phyloP scores from a whole-genome alignment of 768 basidiomycete genomes.

The Boletus reticulatus region DNA sequence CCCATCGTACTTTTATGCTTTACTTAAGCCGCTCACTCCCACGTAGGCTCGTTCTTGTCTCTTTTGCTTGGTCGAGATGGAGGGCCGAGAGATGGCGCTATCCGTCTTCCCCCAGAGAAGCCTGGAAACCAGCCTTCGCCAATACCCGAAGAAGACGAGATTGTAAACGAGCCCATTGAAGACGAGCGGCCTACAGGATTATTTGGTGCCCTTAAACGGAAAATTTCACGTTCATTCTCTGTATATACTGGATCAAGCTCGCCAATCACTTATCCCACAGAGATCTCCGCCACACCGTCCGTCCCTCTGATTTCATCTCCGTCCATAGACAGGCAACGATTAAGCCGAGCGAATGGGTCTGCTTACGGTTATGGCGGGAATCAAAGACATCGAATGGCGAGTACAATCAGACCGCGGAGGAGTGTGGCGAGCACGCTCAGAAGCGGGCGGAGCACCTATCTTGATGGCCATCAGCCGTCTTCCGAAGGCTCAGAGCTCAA shows the following conservation, averaged over 20 bases:
- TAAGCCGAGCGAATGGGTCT: conserved; percentile 67
- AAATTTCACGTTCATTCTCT: conserved; percentile 55
- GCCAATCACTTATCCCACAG: conserved; percentile 37
- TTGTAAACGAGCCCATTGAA: conserved; percentile 44
- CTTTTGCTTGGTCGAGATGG: conserved; percentile 91
- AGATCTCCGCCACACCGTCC: conserved; percentile 35
- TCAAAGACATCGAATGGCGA: conserved; percentile 53
- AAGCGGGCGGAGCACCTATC: conserved; percentile 48
- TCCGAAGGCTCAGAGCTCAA: conserved; percentile 59
- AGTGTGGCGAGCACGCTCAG: conserved; percentile 54
- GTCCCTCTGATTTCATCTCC: conserved; percentile 48
- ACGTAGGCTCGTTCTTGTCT: conserved; percentile 75
- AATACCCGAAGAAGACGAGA: conserved; percentile 70
- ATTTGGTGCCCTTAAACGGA: conserved; percentile 43
- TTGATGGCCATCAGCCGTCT: conserved; percentile 41
- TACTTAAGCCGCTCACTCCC: background rate
- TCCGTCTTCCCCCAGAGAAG: conserved; percentile 83
- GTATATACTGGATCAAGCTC: conserved; percentile 56
- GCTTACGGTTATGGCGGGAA: conserved; percentile 73
- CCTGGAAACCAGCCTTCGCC: conserved; percentile 38
- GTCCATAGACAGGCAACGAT: conserved; percentile 41
- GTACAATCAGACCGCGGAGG: conserved; percentile 46
- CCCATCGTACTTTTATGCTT: background rate
- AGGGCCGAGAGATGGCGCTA: conserved; percentile 82
- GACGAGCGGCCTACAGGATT: conserved; percentile 36